phyloP scores from a whole-genome alignment of 495 filamentous ascomycete genomes.

The Neurospora sp. region DNA sequence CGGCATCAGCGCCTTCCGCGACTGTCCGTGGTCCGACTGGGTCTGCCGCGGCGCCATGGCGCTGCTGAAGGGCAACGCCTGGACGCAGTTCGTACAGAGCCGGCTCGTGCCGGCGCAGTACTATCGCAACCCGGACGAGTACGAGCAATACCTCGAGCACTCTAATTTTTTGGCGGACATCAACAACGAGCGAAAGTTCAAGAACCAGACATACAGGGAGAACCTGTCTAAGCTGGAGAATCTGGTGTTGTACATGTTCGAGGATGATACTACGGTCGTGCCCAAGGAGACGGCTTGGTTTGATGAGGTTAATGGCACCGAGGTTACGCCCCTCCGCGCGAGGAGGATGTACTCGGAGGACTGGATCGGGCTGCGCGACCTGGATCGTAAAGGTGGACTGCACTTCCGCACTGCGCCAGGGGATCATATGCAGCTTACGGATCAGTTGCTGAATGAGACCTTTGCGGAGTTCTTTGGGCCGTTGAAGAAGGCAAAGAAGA shows the following conservation, averaged over 20 bases:
- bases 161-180: conserved; percentile 97
- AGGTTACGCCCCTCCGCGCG: conserved; percentile 58
- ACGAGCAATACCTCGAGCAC: conserved; percentile 65
- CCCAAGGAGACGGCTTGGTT: conserved; percentile 93
- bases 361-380: conserved; percentile 76
- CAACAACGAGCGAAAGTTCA: conserved; percentile 77
- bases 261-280: conserved; percentile 73
- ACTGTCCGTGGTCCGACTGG: conserved; percentile 56
- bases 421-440: conserved; percentile 72
- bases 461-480: conserved; percentile 69
- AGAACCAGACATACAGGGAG: conserved; percentile 64
- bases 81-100: conserved; percentile 64
- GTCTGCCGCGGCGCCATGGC: conserved; percentile 68
- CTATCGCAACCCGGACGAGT: conserved; percentile 64
- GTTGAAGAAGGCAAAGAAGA: conserved; percentile 17
- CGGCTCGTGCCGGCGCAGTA: conserved; percentile 90
- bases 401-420: conserved; percentile 63
- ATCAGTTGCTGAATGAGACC: conserved; percentile 51
- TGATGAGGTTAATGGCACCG: conserved; percentile 67
- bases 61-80: conserved; percentile 62
- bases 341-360: conserved; percentile 76
- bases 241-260: conserved; percentile 87
- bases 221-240: conserved; percentile 61
- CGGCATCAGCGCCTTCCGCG: conserved; percentile 75
- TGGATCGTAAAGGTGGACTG: conserved; percentile 73